Percentiles rank a stretch among this genome's conserved stretches.
Conservation (phyloP, 108 stramenopile genomes). For the Fistulifera pelliculosa region DNA sequence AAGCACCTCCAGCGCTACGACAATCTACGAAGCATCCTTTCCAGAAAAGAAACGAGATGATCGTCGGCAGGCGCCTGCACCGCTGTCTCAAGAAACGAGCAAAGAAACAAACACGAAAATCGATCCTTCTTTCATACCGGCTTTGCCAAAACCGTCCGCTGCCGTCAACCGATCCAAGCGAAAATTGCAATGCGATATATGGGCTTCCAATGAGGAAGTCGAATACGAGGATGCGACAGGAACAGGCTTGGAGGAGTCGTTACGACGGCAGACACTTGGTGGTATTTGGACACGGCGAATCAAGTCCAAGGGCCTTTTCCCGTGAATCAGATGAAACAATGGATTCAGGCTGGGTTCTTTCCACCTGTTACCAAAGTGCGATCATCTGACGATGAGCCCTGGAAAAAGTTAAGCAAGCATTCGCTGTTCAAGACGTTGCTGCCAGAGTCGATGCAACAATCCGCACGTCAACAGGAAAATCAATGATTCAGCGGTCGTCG, state of each 20-base stretch:
- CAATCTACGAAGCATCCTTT: conserved; percentile 7
- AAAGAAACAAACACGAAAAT: background rate
- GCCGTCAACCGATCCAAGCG: conserved; percentile 40
- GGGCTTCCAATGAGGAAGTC: conserved; percentile 81
- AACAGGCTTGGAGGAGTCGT: conserved; percentile 43
- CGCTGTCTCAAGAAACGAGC: background rate
- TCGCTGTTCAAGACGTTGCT: background rate
- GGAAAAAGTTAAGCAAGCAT: background rate
- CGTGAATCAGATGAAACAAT: conserved; percentile 37
- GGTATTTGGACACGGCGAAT: conserved; percentile 52
- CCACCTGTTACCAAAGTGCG: conserved; percentile 18
- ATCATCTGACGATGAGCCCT: background rate
- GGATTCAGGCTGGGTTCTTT: conserved; percentile 65
- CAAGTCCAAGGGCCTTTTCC: conserved; percentile 71
- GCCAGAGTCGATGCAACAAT: background rate
- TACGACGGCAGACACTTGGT: conserved; percentile 31
- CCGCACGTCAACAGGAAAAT: background rate
- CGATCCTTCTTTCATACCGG: conserved; percentile 14
- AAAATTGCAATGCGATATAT: conserved; percentile 51
- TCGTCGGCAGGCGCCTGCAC: conserved; percentile 12
- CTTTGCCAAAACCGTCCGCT: conserved; percentile 49
- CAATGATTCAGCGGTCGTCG: background rate
- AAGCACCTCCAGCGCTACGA: conserved; percentile 10
- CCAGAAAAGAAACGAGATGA: conserved; percentile 4
- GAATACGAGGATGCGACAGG: conserved; percentile 45